Conservation (phyloP, 345 rosid genomes). For the Isatis tinctoria region DNA sequence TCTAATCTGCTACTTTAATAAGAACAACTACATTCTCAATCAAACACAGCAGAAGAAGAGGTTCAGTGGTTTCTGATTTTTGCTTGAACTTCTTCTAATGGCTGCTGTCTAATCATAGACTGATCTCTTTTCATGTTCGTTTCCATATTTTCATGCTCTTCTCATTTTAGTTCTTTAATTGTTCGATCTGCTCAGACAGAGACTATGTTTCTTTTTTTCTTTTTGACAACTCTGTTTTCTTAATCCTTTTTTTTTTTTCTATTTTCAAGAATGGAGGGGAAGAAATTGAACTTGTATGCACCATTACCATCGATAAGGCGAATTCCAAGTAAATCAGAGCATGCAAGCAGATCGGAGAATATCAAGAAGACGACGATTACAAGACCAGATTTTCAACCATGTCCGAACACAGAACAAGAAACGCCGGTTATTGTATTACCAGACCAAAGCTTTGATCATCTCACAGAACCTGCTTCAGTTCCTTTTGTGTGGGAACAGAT, state of each 20-base stretch:
- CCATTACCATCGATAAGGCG: slow-evolving; percentile 87
- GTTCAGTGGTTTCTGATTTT: background rate
- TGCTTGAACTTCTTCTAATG: background rate
- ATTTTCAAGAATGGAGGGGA: slow-evolving; percentile 57
- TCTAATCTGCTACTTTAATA: slow-evolving; percentile 2
- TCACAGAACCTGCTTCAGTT: slow-evolving; percentile 76
- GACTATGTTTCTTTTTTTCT: background rate
- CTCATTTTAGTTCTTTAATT: background rate
- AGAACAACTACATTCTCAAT: slow-evolving; percentile 11
- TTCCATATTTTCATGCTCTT: background rate
- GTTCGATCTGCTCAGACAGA: background rate
- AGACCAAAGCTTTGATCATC: slow-evolving; percentile 58
- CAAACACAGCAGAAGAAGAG: slow-evolving; percentile 9
- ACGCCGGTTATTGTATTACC: slow-evolving; percentile 25
- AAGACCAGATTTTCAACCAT: slow-evolving; percentile 46
- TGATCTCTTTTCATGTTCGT: background rate
- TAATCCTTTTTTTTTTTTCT: background rate
- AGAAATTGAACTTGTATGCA: slow-evolving; percentile 63
- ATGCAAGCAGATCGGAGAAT: background rate
- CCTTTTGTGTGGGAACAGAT: slow-evolving; percentile 89
- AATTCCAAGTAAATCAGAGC: background rate
- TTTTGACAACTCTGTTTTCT: background rate
- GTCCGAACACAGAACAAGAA: slow-evolving; percentile 13
- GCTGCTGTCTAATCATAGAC: background rate
- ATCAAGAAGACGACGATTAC: slow-evolving; percentile 3